These are phyloP conservation scores for Cyphellophora attinorum DNA, from an alignment of 2,329 filamentous ascomycete species.

Conservation along the genomic window DNA sequence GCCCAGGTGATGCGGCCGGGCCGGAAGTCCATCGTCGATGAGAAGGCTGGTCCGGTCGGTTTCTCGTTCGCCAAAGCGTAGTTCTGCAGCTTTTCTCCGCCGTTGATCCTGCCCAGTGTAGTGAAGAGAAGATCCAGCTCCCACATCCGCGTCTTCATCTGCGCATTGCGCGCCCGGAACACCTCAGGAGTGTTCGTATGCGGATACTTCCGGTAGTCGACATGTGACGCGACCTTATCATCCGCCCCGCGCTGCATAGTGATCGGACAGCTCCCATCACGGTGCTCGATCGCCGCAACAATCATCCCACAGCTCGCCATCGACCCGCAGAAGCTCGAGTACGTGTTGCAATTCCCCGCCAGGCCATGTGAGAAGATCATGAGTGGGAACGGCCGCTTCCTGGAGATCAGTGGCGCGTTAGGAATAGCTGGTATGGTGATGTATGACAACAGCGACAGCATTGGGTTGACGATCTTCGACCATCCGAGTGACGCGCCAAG, in stretches of 20 bases:
- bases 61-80: constrained; percentile 18
- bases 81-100: constrained; percentile 38
- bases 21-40: constrained; percentile 54
- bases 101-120: constrained; percentile 57
- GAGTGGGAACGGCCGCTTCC: constrained; percentile 59
- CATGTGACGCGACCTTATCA: constrained; percentile 27
- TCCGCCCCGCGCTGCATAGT: constrained; percentile 52
- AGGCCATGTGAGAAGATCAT: constrained; percentile 81
- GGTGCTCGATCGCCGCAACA: constrained; percentile 72
- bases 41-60: constrained; percentile 32
- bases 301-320: constrained; percentile 73
- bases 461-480: constrained; percentile 11
- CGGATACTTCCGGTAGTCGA: constrained; percentile 32
- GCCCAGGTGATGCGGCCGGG: constrained; percentile 66
- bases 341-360: constrained; percentile 70
- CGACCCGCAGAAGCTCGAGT: constrained; percentile 72
- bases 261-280: constrained; percentile 71
- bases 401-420: constrained; percentile 43
- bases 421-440: constrained; percentile 20
- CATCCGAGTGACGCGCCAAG: constrained; percentile 43
- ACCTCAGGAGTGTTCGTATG: constrained; percentile 58
- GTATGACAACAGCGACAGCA: constrained; percentile 18
- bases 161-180: constrained; percentile 57
- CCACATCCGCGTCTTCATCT: constrained; percentile 68
- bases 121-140: constrained; percentile 65